Percentiles rank a stretch among this genome's conserved stretches.
Conservation (phyloP, 768 basidiomycete genomes). For the Calocybe indica region DNA sequence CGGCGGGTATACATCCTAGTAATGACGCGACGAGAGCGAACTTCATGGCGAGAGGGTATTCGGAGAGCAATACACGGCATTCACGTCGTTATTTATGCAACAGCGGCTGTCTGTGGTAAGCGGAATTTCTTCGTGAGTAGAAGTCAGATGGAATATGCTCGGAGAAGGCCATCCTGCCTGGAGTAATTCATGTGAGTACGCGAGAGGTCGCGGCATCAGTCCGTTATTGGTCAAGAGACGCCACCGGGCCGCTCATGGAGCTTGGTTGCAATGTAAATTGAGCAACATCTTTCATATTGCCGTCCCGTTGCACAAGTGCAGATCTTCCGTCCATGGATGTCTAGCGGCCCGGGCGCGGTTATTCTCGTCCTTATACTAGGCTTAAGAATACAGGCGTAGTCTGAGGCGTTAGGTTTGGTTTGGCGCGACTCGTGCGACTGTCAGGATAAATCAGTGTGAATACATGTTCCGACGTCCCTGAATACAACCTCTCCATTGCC, state of each 20-base stretch:
- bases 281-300: not conserved
- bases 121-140: conserved; percentile 9
- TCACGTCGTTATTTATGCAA: not conserved
- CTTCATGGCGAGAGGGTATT: conserved; percentile 13
- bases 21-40: conserved; percentile 14
- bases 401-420: too few relatives aligned
- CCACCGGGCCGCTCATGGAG: conserved; percentile 9
- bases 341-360: too few relatives aligned
- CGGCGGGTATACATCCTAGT: conserved; percentile 21
- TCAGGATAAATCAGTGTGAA: too few relatives aligned
- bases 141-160: not conserved
- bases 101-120: conserved; percentile 1
- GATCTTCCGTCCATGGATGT: not conserved
- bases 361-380: too few relatives aligned
- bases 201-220: too few relatives aligned
- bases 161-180: too few relatives aligned
- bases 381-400: too few relatives aligned
- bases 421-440: too few relatives aligned
- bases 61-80: not conserved
- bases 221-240: not conserved
- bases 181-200: too few relatives aligned
- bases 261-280: not conserved
- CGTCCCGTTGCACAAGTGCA: too few relatives aligned
- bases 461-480: too few relatives aligned
- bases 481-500: too few relatives aligned